These are phyloP conservation scores for Penicillium capsulatum DNA, from an alignment of 2,329 filamentous ascomycete genomes.

Conservation along the genomic window DNA sequence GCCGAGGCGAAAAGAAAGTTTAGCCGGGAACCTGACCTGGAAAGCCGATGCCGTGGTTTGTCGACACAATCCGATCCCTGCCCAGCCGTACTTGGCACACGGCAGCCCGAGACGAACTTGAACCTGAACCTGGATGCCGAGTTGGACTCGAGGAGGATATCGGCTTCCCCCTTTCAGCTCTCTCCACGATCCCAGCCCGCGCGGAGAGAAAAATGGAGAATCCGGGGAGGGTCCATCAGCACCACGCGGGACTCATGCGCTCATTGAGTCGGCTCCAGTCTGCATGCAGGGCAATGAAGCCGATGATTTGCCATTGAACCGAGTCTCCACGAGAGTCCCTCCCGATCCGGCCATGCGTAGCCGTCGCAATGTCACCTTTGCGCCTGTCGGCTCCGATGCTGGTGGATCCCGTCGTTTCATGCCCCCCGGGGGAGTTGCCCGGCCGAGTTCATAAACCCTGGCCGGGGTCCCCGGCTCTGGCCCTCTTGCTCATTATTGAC, in stretches of 20 bases:
- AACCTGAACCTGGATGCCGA: no score
- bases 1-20: no score
- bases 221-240: slow-evolving; percentile 9
- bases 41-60: no score
- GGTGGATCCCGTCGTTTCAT: slow-evolving; percentile 5
- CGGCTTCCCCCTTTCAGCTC: neutral
- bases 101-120: no score
- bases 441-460: slow-evolving; percentile 14
- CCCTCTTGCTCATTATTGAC: no score
- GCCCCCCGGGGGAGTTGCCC: neutral
- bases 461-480: slow-evolving; percentile 7
- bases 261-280: slow-evolving; percentile 6
- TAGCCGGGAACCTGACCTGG: no score
- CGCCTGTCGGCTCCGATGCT: neutral
- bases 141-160: no score
- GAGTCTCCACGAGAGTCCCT: neutral
- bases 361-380: slow-evolving; percentile 6
- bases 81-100: no score
- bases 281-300: neutral
- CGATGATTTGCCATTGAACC: slow-evolving; percentile 1
- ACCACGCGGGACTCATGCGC: slow-evolving; percentile 10
- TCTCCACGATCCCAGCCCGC: neutral
- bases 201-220: slow-evolving; percentile 5
- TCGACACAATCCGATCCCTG: no score
- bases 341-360: slow-evolving; percentile 20